phyloP scores from a whole-genome alignment of 2,329 filamentous ascomycete genomes.

The Paecilomyces variotii region DNA sequence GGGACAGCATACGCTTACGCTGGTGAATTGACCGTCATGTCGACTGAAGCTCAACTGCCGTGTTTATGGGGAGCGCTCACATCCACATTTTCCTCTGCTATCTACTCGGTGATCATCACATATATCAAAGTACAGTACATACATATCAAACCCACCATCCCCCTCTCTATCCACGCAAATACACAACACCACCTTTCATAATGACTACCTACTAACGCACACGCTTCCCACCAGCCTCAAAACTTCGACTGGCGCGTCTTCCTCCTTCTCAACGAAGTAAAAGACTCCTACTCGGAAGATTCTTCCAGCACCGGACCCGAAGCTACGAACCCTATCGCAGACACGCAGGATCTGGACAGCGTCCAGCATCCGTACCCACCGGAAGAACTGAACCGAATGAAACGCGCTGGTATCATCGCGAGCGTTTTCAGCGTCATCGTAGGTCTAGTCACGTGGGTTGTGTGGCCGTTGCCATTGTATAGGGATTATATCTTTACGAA shows the following conservation, averaged over 20 bases:
- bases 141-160: background rate
- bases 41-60: conserved; percentile 16
- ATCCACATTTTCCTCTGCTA: conserved; percentile 33
- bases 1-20: conserved; percentile 22
- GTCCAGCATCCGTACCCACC: conserved; percentile 12
- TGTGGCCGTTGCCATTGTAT: conserved; percentile 14
- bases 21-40: conserved; percentile 25
- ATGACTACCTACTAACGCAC: too few species aligned
- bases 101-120: conserved; percentile 33
- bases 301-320: background rate
- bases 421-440: conserved; percentile 14
- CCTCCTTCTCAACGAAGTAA: conserved; percentile 4
- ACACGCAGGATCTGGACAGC: conserved; percentile 5
- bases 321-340: background rate
- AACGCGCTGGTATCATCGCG: conserved; percentile 13
- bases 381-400: conserved; percentile 9
- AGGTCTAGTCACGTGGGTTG: conserved; percentile 12
- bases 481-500: conserved; percentile 13
- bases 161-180: too few species aligned
- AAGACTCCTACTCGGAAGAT: background rate
- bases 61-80: conserved; percentile 13
- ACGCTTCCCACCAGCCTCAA: conserved; percentile 1
- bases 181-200: too few species aligned
- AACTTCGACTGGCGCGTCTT: conserved; percentile 5
- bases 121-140: conserved; percentile 2